phyloP scores from a whole-genome alignment of 108 stramenopile species.

The Nitzschia sp. region DNA sequence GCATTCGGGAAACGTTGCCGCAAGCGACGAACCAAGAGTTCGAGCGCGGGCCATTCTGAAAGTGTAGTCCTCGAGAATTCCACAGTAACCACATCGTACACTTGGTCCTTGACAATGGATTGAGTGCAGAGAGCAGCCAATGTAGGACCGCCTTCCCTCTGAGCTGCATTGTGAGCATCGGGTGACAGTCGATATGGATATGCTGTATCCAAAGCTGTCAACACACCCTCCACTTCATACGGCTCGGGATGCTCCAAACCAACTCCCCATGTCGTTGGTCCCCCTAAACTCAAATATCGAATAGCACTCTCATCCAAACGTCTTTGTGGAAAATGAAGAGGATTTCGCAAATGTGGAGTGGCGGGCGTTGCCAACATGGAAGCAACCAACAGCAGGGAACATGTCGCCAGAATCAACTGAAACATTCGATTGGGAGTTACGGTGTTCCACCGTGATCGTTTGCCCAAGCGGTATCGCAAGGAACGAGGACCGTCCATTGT shows the following conservation, averaged over 20 bases:
- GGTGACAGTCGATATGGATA: slow-evolving; percentile 31
- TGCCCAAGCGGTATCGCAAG: no score
- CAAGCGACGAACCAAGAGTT: slow-evolving; percentile 27
- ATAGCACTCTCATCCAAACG: slow-evolving; percentile 12
- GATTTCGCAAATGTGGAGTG: background rate
- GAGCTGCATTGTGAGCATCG: slow-evolving; percentile 17
- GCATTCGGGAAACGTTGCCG: slow-evolving; percentile 44
- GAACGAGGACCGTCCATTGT: no score
- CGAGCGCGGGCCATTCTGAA: slow-evolving; percentile 4
- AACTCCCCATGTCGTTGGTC: slow-evolving; percentile 35
- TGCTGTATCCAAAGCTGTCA: slow-evolving; percentile 4
- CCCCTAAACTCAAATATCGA: slow-evolving; percentile 32
- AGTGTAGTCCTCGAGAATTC: slow-evolving; percentile 23
- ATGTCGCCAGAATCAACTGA: background rate
- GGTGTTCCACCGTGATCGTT: background rate
- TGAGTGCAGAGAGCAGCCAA: slow-evolving; percentile 42
- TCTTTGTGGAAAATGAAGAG: slow-evolving; percentile 7
- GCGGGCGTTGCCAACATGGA: background rate
- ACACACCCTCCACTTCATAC: background rate
- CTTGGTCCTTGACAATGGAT: slow-evolving; percentile 36
- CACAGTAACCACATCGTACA: slow-evolving; percentile 43
- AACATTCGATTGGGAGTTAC: background rate
- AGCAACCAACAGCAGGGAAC: background rate
- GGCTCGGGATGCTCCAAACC: slow-evolving; percentile 26
- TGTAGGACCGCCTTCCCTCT: slow-evolving; percentile 19